Evolutionary conservation across 768 basidiomycete genomes (phyloP).

Genomic region (Macrolepiota fuliginosa): DNA sequence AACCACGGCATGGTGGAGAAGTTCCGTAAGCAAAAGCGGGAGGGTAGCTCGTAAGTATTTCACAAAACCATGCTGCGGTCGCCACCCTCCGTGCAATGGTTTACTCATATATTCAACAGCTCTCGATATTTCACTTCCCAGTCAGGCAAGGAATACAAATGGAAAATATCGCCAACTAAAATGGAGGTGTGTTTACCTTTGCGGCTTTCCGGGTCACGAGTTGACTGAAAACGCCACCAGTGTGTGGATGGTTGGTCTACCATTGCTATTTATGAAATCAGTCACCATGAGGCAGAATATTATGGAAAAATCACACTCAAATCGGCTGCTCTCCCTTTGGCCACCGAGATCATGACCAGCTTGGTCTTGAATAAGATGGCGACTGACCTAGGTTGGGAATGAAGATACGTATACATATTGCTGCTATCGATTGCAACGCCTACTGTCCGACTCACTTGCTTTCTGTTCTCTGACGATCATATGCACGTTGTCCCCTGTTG

Average conservation of each 20-base stretch:
- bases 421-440: neutral
- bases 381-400: conserved; percentile 53
- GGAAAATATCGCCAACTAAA: conserved; percentile 57
- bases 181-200: conserved; percentile 55
- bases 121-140: conserved; percentile 75
- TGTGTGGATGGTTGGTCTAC: conserved; percentile 60
- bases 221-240: conserved; percentile 30
- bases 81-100: neutral
- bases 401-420: neutral
- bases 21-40: conserved; percentile 51
- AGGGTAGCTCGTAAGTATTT: conserved; percentile 57
- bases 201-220: neutral
- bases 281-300: conserved; percentile 52
- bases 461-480: neutral
- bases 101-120: conserved; percentile 30
- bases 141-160: conserved; percentile 71
- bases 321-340: conserved; percentile 52
- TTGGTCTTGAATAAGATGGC: conserved; percentile 75
- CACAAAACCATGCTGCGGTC: neutral
- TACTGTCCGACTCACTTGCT: neutral
- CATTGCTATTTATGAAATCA: conserved; percentile 69
- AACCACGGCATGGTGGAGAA: conserved; percentile 59
- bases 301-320: conserved; percentile 60
- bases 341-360: conserved; percentile 78
- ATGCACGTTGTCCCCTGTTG: conserved; percentile 13